These are phyloP conservation scores for Mariannaea sp. DNA, from an alignment of 2,329 filamentous ascomycete genomes.

Conservation along the genomic window DNA sequence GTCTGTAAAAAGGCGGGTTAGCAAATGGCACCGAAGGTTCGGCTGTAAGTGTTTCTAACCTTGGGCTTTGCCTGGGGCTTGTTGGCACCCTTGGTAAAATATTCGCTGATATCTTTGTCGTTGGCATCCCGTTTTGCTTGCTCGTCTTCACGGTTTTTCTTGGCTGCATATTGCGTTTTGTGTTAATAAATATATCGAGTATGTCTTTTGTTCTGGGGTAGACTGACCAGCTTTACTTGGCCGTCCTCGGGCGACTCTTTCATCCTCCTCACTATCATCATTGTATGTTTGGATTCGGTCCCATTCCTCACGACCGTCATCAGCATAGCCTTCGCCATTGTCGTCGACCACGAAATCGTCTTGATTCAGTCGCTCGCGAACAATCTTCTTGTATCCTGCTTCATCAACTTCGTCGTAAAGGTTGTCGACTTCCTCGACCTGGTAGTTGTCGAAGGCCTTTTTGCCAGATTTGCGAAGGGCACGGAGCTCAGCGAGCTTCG, in stretches of 20 bases:
- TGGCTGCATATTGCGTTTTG: slow-evolving; percentile 57
- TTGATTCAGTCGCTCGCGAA: slow-evolving; percentile 83
- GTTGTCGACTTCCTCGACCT: slow-evolving; percentile 81
- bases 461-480: slow-evolving; percentile 88
- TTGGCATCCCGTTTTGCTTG: slow-evolving; percentile 83
- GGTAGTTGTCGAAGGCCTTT: slow-evolving; percentile 85
- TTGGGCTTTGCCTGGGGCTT: slow-evolving; percentile 77
- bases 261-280: slow-evolving; percentile 70
- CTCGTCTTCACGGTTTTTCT: slow-evolving; percentile 87
- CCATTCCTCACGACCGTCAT: slow-evolving; percentile 96
- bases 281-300: slow-evolving; percentile 71
- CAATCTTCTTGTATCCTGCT: slow-evolving; percentile 95
- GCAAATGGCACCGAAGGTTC: neutral
- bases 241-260: slow-evolving; percentile 48
- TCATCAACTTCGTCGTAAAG: slow-evolving; percentile 98
- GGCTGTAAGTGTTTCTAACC: slow-evolving; percentile 53
- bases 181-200: neutral
- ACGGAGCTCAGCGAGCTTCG: slow-evolving; percentile 75
- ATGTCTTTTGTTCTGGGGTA: neutral
- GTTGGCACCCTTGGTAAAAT: slow-evolving; percentile 79
- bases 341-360: slow-evolving; percentile 99
- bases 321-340: slow-evolving; percentile 94
- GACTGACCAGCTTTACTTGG: slow-evolving; percentile 57
- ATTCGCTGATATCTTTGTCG: slow-evolving; percentile 91
- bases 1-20: slow-evolving; percentile 54